Conservation (phyloP, 345 rosid genomes). For the Brassica cretica region DNA sequence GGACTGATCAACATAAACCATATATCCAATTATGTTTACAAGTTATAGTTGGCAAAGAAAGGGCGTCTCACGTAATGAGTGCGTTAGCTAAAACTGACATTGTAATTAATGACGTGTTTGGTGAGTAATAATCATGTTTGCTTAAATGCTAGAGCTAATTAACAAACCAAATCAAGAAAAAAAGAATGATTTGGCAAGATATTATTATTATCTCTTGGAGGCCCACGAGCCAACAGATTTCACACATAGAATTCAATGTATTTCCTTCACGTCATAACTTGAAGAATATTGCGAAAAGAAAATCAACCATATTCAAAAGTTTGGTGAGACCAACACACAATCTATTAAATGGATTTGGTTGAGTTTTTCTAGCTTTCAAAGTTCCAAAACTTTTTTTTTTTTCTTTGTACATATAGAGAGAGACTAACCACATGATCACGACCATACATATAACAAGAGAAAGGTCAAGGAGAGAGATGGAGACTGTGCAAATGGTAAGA, state of each 20-base stretch:
- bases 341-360: constrained; percentile 23
- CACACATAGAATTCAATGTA: constrained; percentile 17
- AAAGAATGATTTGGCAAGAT: constrained; percentile 22
- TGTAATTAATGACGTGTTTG: constrained; percentile 15
- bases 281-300: constrained; percentile 23
- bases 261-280: constrained; percentile 29
- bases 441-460: constrained; percentile 6
- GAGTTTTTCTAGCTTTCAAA: not conserved
- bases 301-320: constrained; percentile 17
- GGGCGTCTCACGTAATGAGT: not conserved
- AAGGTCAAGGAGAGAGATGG: not conserved
- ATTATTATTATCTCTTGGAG: constrained; percentile 22
- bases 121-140: constrained; percentile 12
- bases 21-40: not conserved
- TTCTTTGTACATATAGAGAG: constrained; percentile 31
- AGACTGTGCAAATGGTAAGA: constrained; percentile 31
- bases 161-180: constrained; percentile 31
- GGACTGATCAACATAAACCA: not conserved
- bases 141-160: constrained; percentile 4
- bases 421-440: constrained; percentile 23
- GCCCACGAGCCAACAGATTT: constrained; percentile 31
- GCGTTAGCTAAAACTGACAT: not conserved
- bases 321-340: constrained; percentile 39
- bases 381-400: constrained; percentile 25
- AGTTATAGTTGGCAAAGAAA: not conserved